Conservation (phyloP, 129 eudicot species). For the Glebionis coronaria region DNA sequence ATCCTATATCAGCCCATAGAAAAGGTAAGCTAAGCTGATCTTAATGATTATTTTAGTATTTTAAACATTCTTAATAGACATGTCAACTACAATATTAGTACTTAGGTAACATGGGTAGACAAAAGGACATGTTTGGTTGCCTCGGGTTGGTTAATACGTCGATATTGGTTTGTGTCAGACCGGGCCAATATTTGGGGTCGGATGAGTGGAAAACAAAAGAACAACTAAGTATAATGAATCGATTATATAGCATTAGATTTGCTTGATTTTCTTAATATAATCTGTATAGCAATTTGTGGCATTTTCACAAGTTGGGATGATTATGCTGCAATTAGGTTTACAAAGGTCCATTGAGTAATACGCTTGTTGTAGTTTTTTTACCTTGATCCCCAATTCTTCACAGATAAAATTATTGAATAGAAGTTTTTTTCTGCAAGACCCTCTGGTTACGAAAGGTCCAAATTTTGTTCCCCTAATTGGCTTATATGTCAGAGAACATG, state of each 20-base stretch:
- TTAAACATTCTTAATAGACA: too few relatives aligned
- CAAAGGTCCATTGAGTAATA: not conserved
- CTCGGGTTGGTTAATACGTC: too few relatives aligned
- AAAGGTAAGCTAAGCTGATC: too few relatives aligned
- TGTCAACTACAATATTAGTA: too few relatives aligned
- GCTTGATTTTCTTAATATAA: not conserved
- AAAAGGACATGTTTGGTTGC: too few relatives aligned
- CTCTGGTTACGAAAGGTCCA: constrained; percentile 83
- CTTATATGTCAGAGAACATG: constrained; percentile 98
- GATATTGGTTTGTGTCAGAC: too few relatives aligned
- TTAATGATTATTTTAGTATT: too few relatives aligned
- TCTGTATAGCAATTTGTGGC: not conserved
- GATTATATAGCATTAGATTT: not conserved
- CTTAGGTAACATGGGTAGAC: too few relatives aligned
- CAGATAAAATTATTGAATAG: not conserved
- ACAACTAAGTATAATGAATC: not conserved
- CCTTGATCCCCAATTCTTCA: not conserved
- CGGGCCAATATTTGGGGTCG: too few relatives aligned
- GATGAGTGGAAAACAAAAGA: not conserved
- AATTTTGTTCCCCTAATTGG: constrained; percentile 84
- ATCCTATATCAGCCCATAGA: too few relatives aligned
- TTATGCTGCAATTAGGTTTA: not conserved
- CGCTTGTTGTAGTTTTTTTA: not conserved
- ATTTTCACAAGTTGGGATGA: not conserved
- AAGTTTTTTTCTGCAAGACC: constrained; percentile 59